A percentile compares a stretch with the other conserved stretches of the same genome.
These are phyloP conservation scores for Pythium chondricola DNA, from an alignment of 352 stramenopile species.

Conservation along the genomic window DNA sequence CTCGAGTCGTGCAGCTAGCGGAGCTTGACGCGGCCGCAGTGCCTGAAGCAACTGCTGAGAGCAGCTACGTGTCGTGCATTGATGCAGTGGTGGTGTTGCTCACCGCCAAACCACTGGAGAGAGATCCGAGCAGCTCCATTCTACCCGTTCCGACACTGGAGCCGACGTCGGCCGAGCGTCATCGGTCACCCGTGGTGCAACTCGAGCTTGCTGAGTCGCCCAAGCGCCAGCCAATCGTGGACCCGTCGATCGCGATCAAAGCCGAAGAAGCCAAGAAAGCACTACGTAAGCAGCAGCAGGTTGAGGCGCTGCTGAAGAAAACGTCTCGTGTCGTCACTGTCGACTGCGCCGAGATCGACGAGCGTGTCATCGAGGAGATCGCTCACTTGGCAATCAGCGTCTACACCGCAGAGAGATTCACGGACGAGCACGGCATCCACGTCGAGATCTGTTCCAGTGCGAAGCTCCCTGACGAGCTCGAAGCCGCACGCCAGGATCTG, in stretches of 20 bases:
- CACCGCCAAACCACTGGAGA: not conserved
- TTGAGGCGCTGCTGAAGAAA: slow-evolving; percentile 1
- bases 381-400: slow-evolving; percentile 4
- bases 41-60: not conserved
- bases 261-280: slow-evolving; percentile 6
- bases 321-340: slow-evolving; percentile 5
- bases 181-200: not conserved
- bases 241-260: slow-evolving; percentile 6
- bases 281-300: slow-evolving; percentile 1
- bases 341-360: slow-evolving; percentile 11
- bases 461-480: not conserved
- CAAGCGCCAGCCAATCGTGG: slow-evolving; percentile 6
- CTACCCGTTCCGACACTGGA: not conserved
- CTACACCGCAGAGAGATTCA: not conserved
- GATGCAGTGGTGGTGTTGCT: not conserved
- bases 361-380: slow-evolving; percentile 7
- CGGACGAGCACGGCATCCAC: not conserved
- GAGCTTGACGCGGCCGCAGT: not conserved
- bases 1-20: not conserved
- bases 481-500: not conserved
- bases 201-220: not conserved
- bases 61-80: not conserved
- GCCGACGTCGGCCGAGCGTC: not conserved
- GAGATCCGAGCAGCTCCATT: not conserved
- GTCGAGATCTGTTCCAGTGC: not conserved